Percentiles rank a stretch among this genome's conserved stretches.
These are phyloP conservation scores for Botrytis galanthina DNA, from an alignment of 2,329 filamentous ascomycete genomes.

Conservation along the genomic window DNA sequence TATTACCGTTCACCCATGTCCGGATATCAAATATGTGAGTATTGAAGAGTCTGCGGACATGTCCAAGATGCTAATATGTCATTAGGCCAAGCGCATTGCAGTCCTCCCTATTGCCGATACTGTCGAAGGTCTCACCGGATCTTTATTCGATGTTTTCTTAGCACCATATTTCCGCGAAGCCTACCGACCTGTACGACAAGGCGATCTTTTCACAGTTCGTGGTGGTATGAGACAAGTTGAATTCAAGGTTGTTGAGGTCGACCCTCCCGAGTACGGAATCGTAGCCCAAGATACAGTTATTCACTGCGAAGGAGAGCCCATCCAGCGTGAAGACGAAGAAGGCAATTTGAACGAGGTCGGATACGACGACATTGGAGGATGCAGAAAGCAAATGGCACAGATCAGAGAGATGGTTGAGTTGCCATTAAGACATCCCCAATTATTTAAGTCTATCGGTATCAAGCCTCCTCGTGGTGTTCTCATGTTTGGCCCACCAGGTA, in stretches of 20 bases:
- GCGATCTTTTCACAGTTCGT: slow-evolving; percentile 94
- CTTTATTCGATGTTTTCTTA: slow-evolving; percentile 97
- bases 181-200: slow-evolving; percentile 94
- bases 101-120: slow-evolving; percentile 98
- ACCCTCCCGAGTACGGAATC: slow-evolving; percentile 97
- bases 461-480: slow-evolving; percentile 98
- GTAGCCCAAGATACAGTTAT: slow-evolving; percentile 98
- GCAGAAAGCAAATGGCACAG: slow-evolving; percentile 99
- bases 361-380: slow-evolving; percentile 98
- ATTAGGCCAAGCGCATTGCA: slow-evolving; percentile 94
- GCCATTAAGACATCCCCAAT: slow-evolving; percentile 91
- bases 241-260: slow-evolving; percentile 99
- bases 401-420: slow-evolving; percentile 98
- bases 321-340: slow-evolving; percentile 98
- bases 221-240: slow-evolving; percentile 99
- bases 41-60: not conserved
- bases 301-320: slow-evolving; percentile 95
- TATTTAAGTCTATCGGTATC: slow-evolving; percentile 99
- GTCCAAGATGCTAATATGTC: slow-evolving; percentile 30
- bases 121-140: slow-evolving; percentile 94
- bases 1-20: slow-evolving; percentile 94
- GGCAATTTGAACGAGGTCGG: slow-evolving; percentile 99
- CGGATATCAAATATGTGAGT: slow-evolving; percentile 99
- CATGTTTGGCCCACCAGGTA: slow-evolving; percentile 94
- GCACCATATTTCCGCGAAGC: slow-evolving; percentile 99